Evolutionary conservation across 2,329 filamentous ascomycete genomes (phyloP).

Genomic region (Zymoseptoria brevis): DNA sequence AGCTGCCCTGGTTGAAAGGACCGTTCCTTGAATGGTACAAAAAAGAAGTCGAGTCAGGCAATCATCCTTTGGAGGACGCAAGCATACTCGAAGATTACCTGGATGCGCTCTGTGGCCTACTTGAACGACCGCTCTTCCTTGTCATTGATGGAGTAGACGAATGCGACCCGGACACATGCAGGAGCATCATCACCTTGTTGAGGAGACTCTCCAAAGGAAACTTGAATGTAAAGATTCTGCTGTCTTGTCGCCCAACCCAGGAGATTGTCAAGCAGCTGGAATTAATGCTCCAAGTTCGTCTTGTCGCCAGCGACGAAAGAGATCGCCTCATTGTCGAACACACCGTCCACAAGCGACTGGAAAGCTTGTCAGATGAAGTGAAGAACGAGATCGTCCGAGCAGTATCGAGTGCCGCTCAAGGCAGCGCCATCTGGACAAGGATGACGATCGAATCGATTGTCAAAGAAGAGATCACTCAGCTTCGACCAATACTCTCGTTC

Average conservation of each 20-base stretch:
- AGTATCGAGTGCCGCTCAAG: neutral
- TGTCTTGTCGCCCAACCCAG: neutral
- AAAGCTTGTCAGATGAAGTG: neutral
- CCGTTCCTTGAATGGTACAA: neutral
- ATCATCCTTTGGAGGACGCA: neutral
- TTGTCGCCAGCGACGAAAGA: neutral
- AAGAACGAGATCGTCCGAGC: neutral
- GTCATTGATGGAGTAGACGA: neutral
- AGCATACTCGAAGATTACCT: neutral
- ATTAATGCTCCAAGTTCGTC: neutral
- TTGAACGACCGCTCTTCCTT: neutral
- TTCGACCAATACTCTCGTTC: neutral
- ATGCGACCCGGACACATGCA: neutral
- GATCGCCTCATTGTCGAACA: neutral
- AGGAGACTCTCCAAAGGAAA: neutral
- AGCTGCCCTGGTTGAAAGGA: neutral
- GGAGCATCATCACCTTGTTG: neutral
- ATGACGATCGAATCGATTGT: neutral
- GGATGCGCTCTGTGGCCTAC: neutral
- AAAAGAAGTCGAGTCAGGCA: neutral
- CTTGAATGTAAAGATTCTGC: neutral
- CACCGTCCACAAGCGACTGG: neutral
- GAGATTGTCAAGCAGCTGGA: neutral
- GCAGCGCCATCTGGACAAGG: neutral
- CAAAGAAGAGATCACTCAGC: neutral